Evolutionary conservation across 306 rosid genomes (phyloP).

Genomic region (Fragaria nilgerrensis): DNA sequence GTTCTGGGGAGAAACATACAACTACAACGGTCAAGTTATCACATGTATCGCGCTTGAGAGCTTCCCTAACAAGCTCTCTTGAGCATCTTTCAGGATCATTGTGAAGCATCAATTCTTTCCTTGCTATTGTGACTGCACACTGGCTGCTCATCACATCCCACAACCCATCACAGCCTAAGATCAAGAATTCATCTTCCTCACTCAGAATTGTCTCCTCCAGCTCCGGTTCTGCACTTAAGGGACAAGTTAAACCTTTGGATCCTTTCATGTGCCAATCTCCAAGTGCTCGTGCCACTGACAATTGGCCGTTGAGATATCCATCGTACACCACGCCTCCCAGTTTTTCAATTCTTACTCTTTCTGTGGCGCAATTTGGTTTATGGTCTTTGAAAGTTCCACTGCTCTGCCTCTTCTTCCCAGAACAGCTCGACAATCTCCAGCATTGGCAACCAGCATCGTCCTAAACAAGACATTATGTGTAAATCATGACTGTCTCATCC

Average conservation of each 20-base stretch:
- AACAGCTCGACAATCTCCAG: constrained; percentile 32
- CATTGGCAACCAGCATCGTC: constrained; percentile 25
- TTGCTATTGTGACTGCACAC: constrained; percentile 27
- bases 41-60: constrained; percentile 24
- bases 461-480: constrained; percentile 9
- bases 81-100: constrained; percentile 31
- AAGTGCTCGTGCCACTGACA: constrained; percentile 25
- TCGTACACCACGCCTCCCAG: constrained; percentile 28
- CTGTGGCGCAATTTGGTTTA: constrained; percentile 23
- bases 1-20: constrained; percentile 26
- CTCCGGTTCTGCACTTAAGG: constrained; percentile 26
- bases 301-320: constrained; percentile 30
- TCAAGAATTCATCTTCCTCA: constrained; percentile 31
- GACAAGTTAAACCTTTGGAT: constrained; percentile 20
- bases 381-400: constrained; percentile 27
- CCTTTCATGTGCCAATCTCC: constrained; percentile 35
- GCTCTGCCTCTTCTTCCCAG: constrained; percentile 32
- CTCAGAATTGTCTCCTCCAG: constrained; percentile 22
- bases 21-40: constrained; percentile 27
- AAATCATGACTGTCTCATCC: background rate
- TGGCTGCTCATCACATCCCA: constrained; percentile 36
- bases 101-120: constrained; percentile 29
- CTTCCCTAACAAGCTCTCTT: constrained; percentile 26
- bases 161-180: constrained; percentile 28
- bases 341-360: constrained; percentile 24